A percentile compares a stretch with the other conserved stretches of the same genome.
Evolutionary conservation across 345 rosid species (phyloP).

Genomic region (Fremontodendron californicum): DNA sequence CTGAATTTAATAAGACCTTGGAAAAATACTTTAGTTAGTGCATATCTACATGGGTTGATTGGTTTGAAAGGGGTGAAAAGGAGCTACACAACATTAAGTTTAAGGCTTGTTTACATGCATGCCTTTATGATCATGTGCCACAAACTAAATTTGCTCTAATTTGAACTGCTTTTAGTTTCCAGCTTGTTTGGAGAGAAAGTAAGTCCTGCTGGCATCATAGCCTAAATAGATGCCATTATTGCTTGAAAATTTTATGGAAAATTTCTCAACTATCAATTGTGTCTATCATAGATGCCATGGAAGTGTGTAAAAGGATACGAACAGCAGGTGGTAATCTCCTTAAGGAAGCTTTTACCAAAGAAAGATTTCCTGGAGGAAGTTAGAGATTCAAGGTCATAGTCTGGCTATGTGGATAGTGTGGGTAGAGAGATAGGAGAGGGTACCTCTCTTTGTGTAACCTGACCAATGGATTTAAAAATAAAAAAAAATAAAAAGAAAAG

Average conservation of each 20-base stretch:
- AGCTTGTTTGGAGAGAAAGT: not conserved
- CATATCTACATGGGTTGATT: not conserved
- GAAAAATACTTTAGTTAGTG: not conserved
- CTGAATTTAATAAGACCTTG: not conserved
- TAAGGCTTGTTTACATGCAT: not conserved
- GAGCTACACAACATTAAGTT: not conserved
- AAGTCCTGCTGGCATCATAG: not conserved
- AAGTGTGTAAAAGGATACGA: not conserved
- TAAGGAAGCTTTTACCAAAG: not conserved
- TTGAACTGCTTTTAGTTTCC: not conserved
- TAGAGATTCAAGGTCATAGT: not conserved
- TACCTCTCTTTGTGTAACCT: not conserved
- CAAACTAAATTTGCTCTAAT: not conserved
- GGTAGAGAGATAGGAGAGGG: not conserved
- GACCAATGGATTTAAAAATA: not conserved
- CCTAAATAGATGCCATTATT: not conserved
- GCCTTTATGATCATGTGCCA: not conserved
- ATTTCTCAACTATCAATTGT: not conserved
- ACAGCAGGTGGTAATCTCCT: not conserved
- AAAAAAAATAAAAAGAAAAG: not conserved
- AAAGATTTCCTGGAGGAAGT: not conserved
- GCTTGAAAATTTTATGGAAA: not conserved
- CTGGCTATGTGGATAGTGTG: not conserved
- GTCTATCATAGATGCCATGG: not conserved
- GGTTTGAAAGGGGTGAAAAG: not conserved